These are phyloP conservation scores for Xylaria sp. DNA, from an alignment of 2,329 filamentous ascomycete species.

Conservation along the genomic window DNA sequence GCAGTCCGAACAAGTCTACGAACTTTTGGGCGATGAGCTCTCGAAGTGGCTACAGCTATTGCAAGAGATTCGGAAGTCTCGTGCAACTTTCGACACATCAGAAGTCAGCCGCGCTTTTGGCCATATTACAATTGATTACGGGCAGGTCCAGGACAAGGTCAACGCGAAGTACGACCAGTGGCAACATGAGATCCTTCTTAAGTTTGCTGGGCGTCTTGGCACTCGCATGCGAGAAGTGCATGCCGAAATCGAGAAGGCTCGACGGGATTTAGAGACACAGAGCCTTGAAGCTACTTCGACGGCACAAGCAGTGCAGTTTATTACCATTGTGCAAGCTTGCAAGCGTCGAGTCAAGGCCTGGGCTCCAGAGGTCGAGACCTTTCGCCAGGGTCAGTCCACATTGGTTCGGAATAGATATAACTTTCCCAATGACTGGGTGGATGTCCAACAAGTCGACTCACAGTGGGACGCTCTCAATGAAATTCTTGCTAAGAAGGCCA, in stretches of 20 bases:
- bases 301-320: conserved; percentile 96
- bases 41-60: conserved; percentile 93
- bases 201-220: conserved; percentile 90
- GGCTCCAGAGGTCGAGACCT: conserved; percentile 95
- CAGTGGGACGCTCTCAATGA: conserved; percentile 96
- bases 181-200: conserved; percentile 96
- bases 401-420: conserved; percentile 92
- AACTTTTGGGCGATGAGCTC: conserved; percentile 88
- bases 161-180: conserved; percentile 99
- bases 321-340: conserved; percentile 96
- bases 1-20: conserved; percentile 94
- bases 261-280: conserved; percentile 89
- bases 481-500: conserved; percentile 88
- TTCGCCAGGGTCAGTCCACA: conserved; percentile 94
- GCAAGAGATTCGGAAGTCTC: conserved; percentile 96
- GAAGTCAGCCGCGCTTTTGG: conserved; percentile 94
- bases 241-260: conserved; percentile 88
- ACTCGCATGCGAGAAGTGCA: conserved; percentile 93
- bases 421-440: conserved; percentile 92
- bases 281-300: conserved; percentile 95
- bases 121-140: conserved; percentile 95
- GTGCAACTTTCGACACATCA: conserved; percentile 96
- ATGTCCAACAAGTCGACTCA: conserved; percentile 94
- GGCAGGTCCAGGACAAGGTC: conserved; percentile 98
- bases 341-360: conserved; percentile 93